Evolutionary conservation across 225 moss, liverwort and hornwort species (phyloP).

Genomic region (Physcomitrium patens): DNA sequence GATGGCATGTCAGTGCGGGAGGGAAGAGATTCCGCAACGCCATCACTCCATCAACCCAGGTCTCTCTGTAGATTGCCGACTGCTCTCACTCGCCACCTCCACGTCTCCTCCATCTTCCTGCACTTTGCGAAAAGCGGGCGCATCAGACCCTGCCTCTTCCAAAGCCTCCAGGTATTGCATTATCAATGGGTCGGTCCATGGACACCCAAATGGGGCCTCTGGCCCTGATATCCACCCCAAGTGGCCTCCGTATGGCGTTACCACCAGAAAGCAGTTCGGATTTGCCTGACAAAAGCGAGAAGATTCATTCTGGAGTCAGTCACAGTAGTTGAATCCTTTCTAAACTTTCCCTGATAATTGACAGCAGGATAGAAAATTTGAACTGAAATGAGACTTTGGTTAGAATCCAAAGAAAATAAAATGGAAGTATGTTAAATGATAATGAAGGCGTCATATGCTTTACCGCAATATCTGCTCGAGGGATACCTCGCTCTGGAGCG

Average conservation of each 20-base stretch:
- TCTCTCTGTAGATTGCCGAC: conserved; percentile 34
- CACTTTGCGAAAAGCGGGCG: conserved; percentile 46
- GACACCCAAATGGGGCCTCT: conserved; percentile 76
- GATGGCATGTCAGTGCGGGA: too few species aligned
- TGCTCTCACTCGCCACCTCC: conserved; percentile 54
- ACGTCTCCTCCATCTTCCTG: conserved; percentile 54
- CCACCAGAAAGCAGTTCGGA: conserved; percentile 75
- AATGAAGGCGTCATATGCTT: not conserved
- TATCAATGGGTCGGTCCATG: conserved; percentile 88
- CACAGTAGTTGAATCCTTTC: too few species aligned
- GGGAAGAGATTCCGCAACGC: not conserved
- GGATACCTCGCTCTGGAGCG: conserved; percentile 82
- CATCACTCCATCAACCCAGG: conserved; percentile 50
- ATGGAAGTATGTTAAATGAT: not conserved
- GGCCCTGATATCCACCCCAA: conserved; percentile 87
- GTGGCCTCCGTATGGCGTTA: conserved; percentile 92
- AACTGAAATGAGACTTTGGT: not conserved
- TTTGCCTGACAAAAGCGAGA: conserved; percentile 59
- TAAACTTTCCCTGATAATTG: too few species aligned
- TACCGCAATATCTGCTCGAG: conserved; percentile 81
- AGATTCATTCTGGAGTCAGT: not conserved
- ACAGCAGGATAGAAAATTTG: too few species aligned
- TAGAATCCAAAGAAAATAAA: not conserved
- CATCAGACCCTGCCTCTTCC: conserved; percentile 45
- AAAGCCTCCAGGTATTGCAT: conserved; percentile 75